These are phyloP conservation scores for Suillus paluster DNA, from an alignment of 768 basidiomycete species.

Conservation along the genomic window DNA sequence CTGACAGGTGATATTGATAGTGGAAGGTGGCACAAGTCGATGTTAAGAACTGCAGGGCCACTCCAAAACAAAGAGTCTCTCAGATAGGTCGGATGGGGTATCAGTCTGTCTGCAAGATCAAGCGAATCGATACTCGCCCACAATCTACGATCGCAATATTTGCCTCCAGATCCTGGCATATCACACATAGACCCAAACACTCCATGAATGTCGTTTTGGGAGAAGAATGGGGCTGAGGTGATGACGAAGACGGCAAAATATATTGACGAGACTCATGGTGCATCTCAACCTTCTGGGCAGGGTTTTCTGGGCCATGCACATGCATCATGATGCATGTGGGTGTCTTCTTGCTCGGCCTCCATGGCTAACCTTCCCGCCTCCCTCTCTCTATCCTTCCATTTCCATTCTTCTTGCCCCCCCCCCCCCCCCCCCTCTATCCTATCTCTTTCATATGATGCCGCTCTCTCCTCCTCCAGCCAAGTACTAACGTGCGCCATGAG, in stretches of 20 bases:
- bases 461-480: constrained; percentile 69
- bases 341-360: constrained; percentile 10
- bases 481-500: constrained; percentile 71
- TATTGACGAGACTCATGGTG: constrained; percentile 7
- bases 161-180: constrained; percentile 94
- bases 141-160: constrained; percentile 94
- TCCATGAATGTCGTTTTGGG: constrained; percentile 48
- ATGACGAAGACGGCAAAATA: constrained; percentile 19
- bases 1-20: too few relatives aligned
- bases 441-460: constrained; percentile 44
- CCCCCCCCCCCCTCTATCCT: constrained; percentile 30
- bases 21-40: too few relatives aligned
- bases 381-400: constrained; percentile 14
- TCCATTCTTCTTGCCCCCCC: constrained; percentile 21
- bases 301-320: not conserved
- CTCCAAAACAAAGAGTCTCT: too few relatives aligned
- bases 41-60: too few relatives aligned
- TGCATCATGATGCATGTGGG: too few relatives aligned
- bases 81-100: too few relatives aligned
- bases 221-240: constrained; percentile 25
- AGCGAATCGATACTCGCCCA: constrained; percentile 76
- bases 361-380: constrained; percentile 22
- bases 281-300: too few relatives aligned
- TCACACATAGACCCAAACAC: constrained; percentile 80
- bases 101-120: too few relatives aligned